These are phyloP conservation scores for Cryphonectria carpinicola DNA, from an alignment of 2,329 filamentous ascomycete species.

Conservation along the genomic window DNA sequence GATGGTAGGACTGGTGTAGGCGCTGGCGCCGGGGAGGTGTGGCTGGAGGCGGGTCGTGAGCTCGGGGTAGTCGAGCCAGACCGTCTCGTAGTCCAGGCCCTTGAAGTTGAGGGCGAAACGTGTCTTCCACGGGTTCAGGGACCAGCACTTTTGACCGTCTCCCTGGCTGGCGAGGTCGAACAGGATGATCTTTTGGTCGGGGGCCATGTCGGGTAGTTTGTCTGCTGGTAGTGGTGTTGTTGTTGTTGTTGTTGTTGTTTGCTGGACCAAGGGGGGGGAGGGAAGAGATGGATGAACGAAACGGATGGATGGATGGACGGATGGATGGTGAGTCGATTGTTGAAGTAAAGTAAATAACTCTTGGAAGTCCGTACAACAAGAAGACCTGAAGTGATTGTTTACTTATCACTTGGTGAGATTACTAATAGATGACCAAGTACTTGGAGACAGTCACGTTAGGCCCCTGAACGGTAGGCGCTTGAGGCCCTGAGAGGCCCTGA, in stretches of 20 bases:
- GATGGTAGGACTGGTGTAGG: slow-evolving; percentile 62
- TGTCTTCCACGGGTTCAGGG: slow-evolving; percentile 72
- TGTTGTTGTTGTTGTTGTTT: not conserved
- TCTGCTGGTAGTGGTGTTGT: not conserved
- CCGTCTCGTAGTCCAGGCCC: slow-evolving; percentile 66
- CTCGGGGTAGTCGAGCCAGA: slow-evolving; percentile 72
- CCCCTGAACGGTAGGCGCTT: too few species aligned
- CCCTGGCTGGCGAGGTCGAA: slow-evolving; percentile 66
- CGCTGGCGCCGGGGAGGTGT: slow-evolving; percentile 46
- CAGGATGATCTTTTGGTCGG: slow-evolving; percentile 49
- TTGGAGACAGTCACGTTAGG: not conserved
- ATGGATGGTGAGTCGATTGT: too few species aligned
- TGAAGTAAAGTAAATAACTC: not conserved
- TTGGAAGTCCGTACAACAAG: not conserved
- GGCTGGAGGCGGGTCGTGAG: slow-evolving; percentile 59
- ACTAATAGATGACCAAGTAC: too few species aligned
- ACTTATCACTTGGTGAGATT: not conserved
- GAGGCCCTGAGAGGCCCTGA: too few species aligned
- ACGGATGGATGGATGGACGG: not conserved
- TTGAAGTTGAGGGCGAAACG: slow-evolving; percentile 72
- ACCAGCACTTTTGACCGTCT: slow-evolving; percentile 58
- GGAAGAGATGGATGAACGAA: too few species aligned
- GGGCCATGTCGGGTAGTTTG: slow-evolving; percentile 34
- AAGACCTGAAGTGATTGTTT: not conserved
- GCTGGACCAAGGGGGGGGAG: too few species aligned